phyloP scores from a whole-genome alignment of 805 yeast species.

The Candida yuanshanica region DNA sequence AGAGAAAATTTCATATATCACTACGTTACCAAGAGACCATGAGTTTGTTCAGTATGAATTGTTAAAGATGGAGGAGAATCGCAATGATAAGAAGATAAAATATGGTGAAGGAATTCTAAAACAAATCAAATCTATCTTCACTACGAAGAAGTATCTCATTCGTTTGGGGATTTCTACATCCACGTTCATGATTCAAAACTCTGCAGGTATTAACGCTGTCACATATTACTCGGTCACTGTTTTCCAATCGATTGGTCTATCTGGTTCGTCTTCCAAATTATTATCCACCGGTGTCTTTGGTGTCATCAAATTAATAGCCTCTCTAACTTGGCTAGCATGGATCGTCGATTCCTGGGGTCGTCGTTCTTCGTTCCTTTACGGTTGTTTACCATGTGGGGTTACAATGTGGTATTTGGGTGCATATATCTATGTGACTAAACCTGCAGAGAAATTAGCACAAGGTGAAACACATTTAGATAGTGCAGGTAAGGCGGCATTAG shows the following conservation, averaged over 20 bases:
- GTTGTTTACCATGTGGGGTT: constrained; percentile 10
- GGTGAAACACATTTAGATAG: constrained; percentile 12
- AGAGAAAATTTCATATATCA: constrained; percentile 31
- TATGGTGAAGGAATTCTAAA: constrained; percentile 35
- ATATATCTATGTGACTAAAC: constrained; percentile 10
- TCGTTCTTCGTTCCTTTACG: constrained; percentile 8
- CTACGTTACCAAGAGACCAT: constrained; percentile 33
- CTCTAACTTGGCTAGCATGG: constrained; percentile 9
- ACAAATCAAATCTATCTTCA: constrained; percentile 33
- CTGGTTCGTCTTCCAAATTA: constrained; percentile 37
- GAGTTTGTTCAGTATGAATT: constrained; percentile 38
- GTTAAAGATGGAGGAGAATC: constrained; percentile 23
- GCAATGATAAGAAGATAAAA: constrained; percentile 20
- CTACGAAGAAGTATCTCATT: constrained; percentile 26
- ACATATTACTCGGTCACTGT: constrained; percentile 48
- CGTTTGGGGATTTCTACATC: constrained; percentile 34
- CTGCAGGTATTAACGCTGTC: constrained; percentile 45
- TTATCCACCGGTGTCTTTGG: constrained; percentile 51
- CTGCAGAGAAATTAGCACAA: constrained; percentile 1
- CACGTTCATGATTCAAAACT: constrained; percentile 39
- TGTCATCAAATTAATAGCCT: constrained; percentile 37
- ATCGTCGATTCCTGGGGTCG: constrained; percentile 16
- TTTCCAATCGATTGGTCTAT: constrained; percentile 43
- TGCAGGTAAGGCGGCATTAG: constrained; percentile 12
- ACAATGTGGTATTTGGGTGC: constrained; percentile 16